These are phyloP conservation scores for Wickerhamiella azyma DNA, from an alignment of 805 yeast species.

Conservation along the genomic window DNA sequence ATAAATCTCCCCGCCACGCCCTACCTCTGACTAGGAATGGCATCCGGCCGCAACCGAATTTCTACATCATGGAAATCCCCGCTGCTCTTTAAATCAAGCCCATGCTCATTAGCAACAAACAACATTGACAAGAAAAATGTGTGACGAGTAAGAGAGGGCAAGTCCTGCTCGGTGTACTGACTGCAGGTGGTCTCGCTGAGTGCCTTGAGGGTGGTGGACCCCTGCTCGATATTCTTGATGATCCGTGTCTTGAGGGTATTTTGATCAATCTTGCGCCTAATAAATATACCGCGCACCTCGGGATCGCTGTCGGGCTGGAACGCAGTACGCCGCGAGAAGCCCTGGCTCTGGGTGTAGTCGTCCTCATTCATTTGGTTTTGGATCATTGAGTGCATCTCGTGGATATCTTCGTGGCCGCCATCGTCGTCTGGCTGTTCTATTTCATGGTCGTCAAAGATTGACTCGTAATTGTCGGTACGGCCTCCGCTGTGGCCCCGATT, in stretches of 20 bases:
- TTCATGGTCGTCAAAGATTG: no score
- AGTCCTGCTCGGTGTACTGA: not conserved
- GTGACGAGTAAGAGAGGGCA: not conserved
- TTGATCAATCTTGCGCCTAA: not conserved
- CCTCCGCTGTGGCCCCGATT: no score
- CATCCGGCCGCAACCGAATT: no score
- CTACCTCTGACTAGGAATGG: no score
- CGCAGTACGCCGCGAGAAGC: no score
- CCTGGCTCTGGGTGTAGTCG: no score
- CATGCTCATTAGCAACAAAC: not conserved
- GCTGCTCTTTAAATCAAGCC: not conserved
- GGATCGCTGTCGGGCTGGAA: not conserved
- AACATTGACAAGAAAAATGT: not conserved
- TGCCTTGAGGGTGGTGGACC: not conserved
- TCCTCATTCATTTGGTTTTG: no score
- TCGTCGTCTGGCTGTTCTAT: no score
- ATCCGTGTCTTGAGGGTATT: not conserved
- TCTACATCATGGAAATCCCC: not conserved
- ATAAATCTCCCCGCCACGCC: no score
- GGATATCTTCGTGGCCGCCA: no score
- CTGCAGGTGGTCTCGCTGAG: not conserved
- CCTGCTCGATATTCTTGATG: not conserved
- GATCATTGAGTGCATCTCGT: no score
- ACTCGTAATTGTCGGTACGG: no score
- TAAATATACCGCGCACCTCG: not conserved